Conservation (phyloP, 768 basidiomycete genomes). For the Tubosaeta sp. region DNA sequence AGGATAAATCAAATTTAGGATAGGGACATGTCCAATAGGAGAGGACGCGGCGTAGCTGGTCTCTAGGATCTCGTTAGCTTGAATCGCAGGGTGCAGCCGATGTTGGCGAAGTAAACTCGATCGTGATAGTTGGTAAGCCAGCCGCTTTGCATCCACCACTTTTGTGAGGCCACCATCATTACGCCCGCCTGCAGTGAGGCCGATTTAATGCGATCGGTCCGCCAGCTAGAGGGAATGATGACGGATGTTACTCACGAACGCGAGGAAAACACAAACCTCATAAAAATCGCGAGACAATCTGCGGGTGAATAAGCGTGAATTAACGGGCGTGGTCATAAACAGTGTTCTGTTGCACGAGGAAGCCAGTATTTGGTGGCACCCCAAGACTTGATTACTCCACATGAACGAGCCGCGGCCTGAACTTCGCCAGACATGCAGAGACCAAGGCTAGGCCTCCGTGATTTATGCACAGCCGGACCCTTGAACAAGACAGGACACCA, state of each 20-base stretch:
- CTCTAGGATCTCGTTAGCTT: constrained; percentile 36
- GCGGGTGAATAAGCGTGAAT: not conserved
- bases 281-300: constrained; percentile 14
- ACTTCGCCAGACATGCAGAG: not conserved
- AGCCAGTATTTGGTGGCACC: no score
- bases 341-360: not conserved
- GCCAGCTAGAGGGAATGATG: not conserved
- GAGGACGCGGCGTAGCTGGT: constrained; percentile 15
- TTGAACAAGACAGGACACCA: no score
- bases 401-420: not conserved
- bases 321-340: not conserved
- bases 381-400: not conserved
- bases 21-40: constrained; percentile 8
- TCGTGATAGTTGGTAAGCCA: constrained; percentile 1
- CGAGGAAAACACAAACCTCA: constrained; percentile 4
- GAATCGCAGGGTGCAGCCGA: constrained; percentile 16
- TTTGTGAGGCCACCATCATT: constrained; percentile 13
- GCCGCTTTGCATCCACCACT: constrained; percentile 6
- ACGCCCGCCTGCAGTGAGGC: constrained; percentile 13
- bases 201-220: constrained; percentile 6
- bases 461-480: not conserved
- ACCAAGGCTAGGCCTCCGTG: not conserved
- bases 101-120: constrained; percentile 2
- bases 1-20: constrained; percentile 22
- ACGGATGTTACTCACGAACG: constrained; percentile 3